A percentile compares a stretch with the other conserved stretches of the same genome.
These are phyloP conservation scores for Isatis tinctoria DNA, from an alignment of 345 rosid species.

Conservation along the genomic window DNA sequence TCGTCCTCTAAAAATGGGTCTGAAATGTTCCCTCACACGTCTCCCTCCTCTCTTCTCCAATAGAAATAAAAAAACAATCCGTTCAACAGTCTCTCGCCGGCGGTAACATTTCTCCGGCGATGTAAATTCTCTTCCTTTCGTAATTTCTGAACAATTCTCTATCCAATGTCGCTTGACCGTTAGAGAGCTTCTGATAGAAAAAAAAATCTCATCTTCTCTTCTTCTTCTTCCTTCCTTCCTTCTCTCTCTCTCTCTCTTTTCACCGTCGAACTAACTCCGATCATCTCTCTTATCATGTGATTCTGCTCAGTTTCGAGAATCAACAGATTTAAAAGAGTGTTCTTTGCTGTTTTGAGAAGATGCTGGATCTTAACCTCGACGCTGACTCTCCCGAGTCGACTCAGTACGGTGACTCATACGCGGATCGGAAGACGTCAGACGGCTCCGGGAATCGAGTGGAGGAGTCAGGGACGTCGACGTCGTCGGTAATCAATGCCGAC, in stretches of 20 bases:
- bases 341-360: too few species aligned
- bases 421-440: conserved; percentile 39
- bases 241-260: not conserved
- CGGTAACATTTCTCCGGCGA: conserved; percentile 28
- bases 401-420: conserved; percentile 44
- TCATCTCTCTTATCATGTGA: not conserved
- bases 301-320: not conserved
- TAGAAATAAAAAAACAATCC: conserved; percentile 1
- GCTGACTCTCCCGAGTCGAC: conserved; percentile 55
- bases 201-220: not conserved
- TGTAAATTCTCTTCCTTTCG: not conserved
- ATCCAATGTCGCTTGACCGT: not conserved
- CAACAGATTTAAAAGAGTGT: too few species aligned
- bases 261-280: too few species aligned
- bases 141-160: not conserved
- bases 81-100: conserved; percentile 19
- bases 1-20: conserved; percentile 34
- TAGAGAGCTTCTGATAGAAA: not conserved
- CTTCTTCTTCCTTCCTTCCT: not conserved
- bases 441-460: conserved; percentile 40
- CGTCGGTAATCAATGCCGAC: conserved; percentile 81
- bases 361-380: conserved; percentile 90
- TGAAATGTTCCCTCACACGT: conserved; percentile 44
- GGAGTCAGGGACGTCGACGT: conserved; percentile 78
- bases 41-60: conserved; percentile 21